These are phyloP conservation scores for Leishmania arabica DNA, from an alignment of 208 protist species.

Conservation along the genomic window DNA sequence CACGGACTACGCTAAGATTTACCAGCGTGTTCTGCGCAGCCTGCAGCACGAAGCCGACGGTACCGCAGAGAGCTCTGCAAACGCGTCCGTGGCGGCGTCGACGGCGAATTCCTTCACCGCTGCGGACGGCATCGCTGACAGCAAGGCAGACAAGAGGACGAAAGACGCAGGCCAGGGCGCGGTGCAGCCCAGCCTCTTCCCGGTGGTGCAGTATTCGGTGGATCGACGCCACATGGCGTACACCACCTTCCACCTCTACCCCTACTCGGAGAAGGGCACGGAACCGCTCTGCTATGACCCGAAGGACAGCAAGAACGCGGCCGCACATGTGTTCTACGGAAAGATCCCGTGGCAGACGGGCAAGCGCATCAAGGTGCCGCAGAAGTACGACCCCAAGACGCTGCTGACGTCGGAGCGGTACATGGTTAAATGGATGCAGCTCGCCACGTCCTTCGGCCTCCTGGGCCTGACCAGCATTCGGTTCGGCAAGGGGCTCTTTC, in stretches of 20 bases:
- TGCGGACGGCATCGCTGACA: background rate
- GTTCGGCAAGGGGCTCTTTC: slow-evolving; percentile 72
- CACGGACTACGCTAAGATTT: slow-evolving; percentile 74
- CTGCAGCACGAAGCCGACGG: slow-evolving; percentile 24
- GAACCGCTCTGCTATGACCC: slow-evolving; percentile 75
- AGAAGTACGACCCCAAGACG: slow-evolving; percentile 93
- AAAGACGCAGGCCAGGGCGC: background rate
- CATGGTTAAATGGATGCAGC: slow-evolving; percentile 87
- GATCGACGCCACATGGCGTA: slow-evolving; percentile 80
- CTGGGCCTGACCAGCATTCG: slow-evolving; percentile 73
- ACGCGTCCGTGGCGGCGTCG: background rate
- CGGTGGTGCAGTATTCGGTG: slow-evolving; percentile 78
- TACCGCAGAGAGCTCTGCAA: background rate
- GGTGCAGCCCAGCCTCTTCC: slow-evolving; percentile 13
- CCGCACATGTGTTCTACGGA: slow-evolving; percentile 72
- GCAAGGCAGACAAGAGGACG: background rate
- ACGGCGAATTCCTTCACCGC: background rate
- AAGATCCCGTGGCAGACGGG: slow-evolving; percentile 89
- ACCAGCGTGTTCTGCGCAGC: slow-evolving; percentile 59
- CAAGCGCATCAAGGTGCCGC: slow-evolving; percentile 87
- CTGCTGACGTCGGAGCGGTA: slow-evolving; percentile 88
- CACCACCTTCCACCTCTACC: slow-evolving; percentile 83
- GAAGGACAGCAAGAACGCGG: slow-evolving; percentile 45
- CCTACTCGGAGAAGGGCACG: slow-evolving; percentile 75
- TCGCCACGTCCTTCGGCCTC: slow-evolving; percentile 71